phyloP scores from a whole-genome alignment of 441 rosid species.

The Kokia cookei region DNA sequence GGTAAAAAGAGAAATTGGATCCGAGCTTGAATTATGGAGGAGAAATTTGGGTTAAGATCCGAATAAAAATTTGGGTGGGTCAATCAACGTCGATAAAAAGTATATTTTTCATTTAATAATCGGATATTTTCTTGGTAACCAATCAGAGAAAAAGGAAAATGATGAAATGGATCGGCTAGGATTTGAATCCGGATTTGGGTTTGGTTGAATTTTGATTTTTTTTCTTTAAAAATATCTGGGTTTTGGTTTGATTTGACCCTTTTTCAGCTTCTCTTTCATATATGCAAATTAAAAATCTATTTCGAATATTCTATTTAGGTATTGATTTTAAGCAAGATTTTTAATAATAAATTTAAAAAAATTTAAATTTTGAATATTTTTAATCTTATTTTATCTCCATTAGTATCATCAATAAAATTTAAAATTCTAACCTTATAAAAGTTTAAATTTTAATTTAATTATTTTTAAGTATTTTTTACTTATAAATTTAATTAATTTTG shows the following conservation, averaged over 20 bases:
- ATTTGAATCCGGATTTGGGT: neutral
- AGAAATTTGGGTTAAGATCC: constrained; percentile 21
- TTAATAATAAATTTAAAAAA: neutral
- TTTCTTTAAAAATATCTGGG: neutral
- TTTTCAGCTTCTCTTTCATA: neutral
- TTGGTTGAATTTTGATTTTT: constrained; percentile 1
- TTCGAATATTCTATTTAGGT: too few species aligned
- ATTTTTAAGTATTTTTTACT: neutral
- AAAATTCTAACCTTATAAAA: neutral
- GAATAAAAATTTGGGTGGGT: constrained; percentile 15
- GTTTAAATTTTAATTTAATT: too few species aligned
- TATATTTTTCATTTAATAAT: neutral
- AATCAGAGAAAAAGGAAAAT: neutral
- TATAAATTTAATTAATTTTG: too few species aligned
- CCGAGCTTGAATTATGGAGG: constrained; percentile 9
- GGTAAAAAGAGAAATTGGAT: constrained; percentile 15
- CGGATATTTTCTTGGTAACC: neutral
- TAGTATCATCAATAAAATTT: neutral
- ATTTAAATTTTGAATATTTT: neutral
- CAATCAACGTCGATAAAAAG: neutral
- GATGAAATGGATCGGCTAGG: neutral
- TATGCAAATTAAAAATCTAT: neutral
- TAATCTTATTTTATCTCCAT: neutral
- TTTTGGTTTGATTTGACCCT: neutral
- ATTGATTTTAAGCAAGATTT: neutral